phyloP scores from a whole-genome alignment of 805 yeast species.

The Metschnikowia picachoensis region DNA sequence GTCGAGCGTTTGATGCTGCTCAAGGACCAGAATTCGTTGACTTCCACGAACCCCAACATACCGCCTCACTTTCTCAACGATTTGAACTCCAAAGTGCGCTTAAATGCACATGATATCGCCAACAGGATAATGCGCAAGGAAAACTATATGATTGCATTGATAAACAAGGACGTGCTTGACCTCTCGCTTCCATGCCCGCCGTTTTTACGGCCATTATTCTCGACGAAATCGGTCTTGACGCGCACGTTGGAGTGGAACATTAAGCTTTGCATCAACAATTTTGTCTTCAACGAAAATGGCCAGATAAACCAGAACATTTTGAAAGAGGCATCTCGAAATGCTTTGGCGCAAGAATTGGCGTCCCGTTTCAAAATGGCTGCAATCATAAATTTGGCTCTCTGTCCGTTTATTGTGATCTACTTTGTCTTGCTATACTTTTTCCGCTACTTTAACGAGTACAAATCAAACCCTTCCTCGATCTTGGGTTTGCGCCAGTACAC shows the following conservation, averaged over 20 bases:
- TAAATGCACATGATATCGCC: conserved; percentile 92
- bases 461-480: conserved; percentile 78
- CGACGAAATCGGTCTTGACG: conserved; percentile 50
- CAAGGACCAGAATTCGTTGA: conserved; percentile 74
- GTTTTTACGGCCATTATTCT: conserved; percentile 15
- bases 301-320: conserved; percentile 70
- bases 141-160: conserved; percentile 86
- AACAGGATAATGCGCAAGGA: conserved; percentile 95
- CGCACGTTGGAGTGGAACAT: conserved; percentile 93
- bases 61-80: conserved; percentile 40
- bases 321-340: conserved; percentile 64
- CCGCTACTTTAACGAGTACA: conserved; percentile 88
- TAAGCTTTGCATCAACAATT: conserved; percentile 82
- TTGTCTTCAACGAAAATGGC: conserved; percentile 77
- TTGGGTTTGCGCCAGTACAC: conserved; percentile 76
- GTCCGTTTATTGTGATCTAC: conserved; percentile 84
- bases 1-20: conserved; percentile 71
- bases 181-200: conserved; percentile 41
- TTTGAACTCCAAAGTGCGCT: conserved; percentile 63
- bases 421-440: conserved; percentile 81
- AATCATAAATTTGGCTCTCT: conserved; percentile 68
- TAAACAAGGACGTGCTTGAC: conserved; percentile 72
- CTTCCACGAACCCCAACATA: conserved; percentile 34
- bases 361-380: conserved; percentile 88
- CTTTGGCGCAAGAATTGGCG: conserved; percentile 62